Evolutionary conservation across 768 basidiomycete genomes (phyloP).

Genomic region (Auricularia sp.): DNA sequence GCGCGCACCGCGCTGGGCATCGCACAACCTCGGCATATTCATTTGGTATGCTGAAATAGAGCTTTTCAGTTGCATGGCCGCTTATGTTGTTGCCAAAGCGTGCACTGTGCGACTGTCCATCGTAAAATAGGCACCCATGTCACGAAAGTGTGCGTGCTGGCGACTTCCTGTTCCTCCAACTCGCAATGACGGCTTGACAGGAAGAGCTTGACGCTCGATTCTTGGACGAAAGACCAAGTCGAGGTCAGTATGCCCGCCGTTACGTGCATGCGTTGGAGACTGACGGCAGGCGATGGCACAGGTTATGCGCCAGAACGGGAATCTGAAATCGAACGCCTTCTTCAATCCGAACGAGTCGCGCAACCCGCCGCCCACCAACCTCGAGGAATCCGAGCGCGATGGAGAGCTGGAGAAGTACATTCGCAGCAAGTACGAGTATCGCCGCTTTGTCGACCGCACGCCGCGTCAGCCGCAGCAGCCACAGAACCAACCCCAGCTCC

Average conservation of each 20-base stretch:
- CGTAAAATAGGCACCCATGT: conserved; percentile 91
- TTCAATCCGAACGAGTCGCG: conserved; percentile 79
- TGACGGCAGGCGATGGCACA: conserved; percentile 28
- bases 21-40: conserved; percentile 80
- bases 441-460: conserved; percentile 44
- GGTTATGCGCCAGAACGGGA: conserved; percentile 75
- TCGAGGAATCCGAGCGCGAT: conserved; percentile 71
- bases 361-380: conserved; percentile 72
- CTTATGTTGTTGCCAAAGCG: neutral
- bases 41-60: conserved; percentile 45
- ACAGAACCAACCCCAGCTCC: conserved; percentile 7
- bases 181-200: conserved; percentile 29
- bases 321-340: conserved; percentile 63
- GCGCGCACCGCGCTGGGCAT: conserved; percentile 83
- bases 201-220: conserved; percentile 82
- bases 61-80: neutral
- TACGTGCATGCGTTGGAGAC: conserved; percentile 8
- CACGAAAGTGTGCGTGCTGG: conserved; percentile 70
- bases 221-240: conserved; percentile 82
- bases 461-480: conserved; percentile 12
- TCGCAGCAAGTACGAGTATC: conserved; percentile 75
- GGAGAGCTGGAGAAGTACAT: conserved; percentile 89
- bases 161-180: neutral
- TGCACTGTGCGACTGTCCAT: conserved; percentile 45
- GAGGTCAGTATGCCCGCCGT: conserved; percentile 43